Evolutionary conservation across 1,139 yeast species (phyloP), one percentile per base, ranked within the genome.

Genomic region (Blastobotrys elegans): DNA sequence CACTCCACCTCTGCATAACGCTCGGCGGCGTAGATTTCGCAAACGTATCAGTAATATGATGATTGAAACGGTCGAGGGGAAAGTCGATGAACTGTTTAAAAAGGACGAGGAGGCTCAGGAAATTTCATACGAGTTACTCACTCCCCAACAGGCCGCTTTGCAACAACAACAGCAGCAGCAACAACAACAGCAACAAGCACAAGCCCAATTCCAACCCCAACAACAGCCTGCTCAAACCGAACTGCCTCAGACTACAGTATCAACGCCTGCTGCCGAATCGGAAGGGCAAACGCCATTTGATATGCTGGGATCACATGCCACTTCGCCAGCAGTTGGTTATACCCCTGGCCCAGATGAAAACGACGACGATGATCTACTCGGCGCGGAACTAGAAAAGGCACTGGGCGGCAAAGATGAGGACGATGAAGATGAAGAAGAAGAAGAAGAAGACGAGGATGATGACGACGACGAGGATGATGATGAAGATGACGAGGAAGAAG

Each of bases 71-170:
- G 82, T 89, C 13, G 96, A 90, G 56, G 77, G 79, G 26, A 77
- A 79, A 52, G 95, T 90, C 6, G 88, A 86, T 52, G 88, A 84
- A 60, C 68, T 92, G 48, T 72, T 92, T 34, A 74, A 79, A 53
- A 68, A 80, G 39, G 98, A 92, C 62, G 85, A 79, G 30, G 90
- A 84, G 51, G 95, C 97, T 0, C 92, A 86, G 61, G 89, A 84
- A 48, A 77, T 85, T 17, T 79, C 77, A 40, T 87, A 82, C 61
- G 97, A 92, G 59, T 71, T 89, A 44, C 72, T 89, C 16, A 90
- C 86, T 59, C 74, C 80, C 3, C 56, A 55, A 26, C 59, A 54
- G 21, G 38, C 38, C n/a, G 38, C 38, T 6, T 18, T 7, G n/a
- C 27, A 24, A 24, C 27, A 24, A 10, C 27, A 24, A 10, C 27